These are phyloP conservation scores for Fusarium chaquense DNA, from an alignment of 2,329 filamentous ascomycete species.

Conservation along the genomic window DNA sequence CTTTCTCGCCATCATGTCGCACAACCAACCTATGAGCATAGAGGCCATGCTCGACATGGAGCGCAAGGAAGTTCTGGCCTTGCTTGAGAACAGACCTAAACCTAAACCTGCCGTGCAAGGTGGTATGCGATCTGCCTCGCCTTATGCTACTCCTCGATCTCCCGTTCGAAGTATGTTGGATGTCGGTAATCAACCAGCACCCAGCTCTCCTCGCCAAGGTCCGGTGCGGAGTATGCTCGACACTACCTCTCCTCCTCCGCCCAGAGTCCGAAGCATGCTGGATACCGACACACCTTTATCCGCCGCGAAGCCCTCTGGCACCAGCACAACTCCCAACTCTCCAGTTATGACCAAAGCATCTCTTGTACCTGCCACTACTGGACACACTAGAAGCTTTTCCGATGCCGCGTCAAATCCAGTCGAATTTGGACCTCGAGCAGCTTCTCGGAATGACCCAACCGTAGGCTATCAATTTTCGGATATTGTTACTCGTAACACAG, in stretches of 20 bases:
- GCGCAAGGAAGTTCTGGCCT: conserved; percentile 76
- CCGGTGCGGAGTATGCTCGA: conserved; percentile 69
- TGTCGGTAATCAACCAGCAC: conserved; percentile 36
- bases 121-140: conserved; percentile 63
- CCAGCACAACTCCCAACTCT: conserved; percentile 52
- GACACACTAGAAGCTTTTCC: conserved; percentile 64
- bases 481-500: conserved; percentile 66
- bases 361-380: conserved; percentile 40
- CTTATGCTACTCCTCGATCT: conserved; percentile 69
- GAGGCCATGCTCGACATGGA: conserved; percentile 83
- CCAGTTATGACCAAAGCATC: conserved; percentile 43
- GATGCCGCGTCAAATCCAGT: conserved; percentile 63
- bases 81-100: conserved; percentile 68
- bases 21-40: conserved; percentile 72
- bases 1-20: conserved; percentile 50
- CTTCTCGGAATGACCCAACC: conserved; percentile 57
- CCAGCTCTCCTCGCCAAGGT: conserved; percentile 60
- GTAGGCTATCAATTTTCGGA: conserved; percentile 72
- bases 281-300: conserved; percentile 58
- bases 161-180: conserved; percentile 69
- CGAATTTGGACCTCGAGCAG: conserved; percentile 58
- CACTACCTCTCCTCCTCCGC: conserved; percentile 54
- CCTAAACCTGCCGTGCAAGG: conserved; percentile 45
- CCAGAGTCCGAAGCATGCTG: conserved; percentile 65
- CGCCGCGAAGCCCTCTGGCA: conserved; percentile 44